Conservation (phyloP, 176 grass and related monocot species). For the Cenchrus americanus region DNA sequence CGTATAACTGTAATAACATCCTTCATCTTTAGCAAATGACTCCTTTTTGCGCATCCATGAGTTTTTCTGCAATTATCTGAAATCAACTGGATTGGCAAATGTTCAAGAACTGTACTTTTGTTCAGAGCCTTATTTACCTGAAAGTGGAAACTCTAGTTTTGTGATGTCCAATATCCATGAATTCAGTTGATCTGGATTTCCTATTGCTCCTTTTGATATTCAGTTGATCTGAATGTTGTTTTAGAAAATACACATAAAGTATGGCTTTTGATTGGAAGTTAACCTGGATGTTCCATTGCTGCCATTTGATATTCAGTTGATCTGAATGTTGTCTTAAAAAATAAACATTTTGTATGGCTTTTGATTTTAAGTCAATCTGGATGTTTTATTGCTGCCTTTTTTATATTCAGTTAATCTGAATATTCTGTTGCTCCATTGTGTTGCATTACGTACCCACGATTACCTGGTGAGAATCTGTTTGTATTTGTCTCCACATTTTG, state of each 20-base stretch:
- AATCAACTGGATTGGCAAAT: background rate
- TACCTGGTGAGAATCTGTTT: background rate
- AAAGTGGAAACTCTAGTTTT: slow-evolving; percentile 8
- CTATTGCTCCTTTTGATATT: background rate
- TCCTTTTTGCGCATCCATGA: background rate
- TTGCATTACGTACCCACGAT: background rate
- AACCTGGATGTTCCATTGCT: background rate
- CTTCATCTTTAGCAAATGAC: slow-evolving; percentile 25
- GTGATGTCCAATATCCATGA: background rate
- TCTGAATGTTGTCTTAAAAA: background rate
- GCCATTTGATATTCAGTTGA: background rate
- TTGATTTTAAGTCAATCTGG: background rate
- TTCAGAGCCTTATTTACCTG: background rate
- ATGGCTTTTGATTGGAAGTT: background rate
- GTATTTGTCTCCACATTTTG: background rate
- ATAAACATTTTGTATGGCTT: too few relatives aligned
- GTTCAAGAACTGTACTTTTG: slow-evolving; percentile 3
- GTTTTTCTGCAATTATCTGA: background rate
- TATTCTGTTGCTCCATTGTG: background rate
- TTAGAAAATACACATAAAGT: too few relatives aligned
- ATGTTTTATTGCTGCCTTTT: background rate
- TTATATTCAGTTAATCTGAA: background rate
- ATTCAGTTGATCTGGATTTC: background rate
- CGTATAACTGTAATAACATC: background rate
- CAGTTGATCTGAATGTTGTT: background rate